These are phyloP conservation scores for Boechera stricta DNA, from an alignment of 345 rosid species.

Conservation along the genomic window DNA sequence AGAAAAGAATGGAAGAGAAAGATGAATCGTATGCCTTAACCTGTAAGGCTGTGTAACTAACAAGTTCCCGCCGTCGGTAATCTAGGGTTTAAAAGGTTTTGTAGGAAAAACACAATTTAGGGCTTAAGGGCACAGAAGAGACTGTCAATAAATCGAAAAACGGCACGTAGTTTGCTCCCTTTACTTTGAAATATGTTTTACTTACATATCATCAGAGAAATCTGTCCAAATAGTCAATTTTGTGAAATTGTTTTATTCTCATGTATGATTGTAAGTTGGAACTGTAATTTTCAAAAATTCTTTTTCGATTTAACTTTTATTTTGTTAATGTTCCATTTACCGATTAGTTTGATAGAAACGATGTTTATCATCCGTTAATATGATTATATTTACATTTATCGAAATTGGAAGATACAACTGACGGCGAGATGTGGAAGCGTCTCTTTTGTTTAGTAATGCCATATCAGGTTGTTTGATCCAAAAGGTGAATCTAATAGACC, in stretches of 20 bases:
- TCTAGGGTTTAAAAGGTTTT: conserved; percentile 30
- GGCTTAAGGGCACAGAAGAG: conserved; percentile 4
- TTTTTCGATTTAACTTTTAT: too few relatives aligned
- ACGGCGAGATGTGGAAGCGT: too few relatives aligned
- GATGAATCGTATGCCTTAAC: neutral
- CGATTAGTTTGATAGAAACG: too few relatives aligned
- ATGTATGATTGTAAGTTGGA: too few relatives aligned
- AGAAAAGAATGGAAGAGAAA: neutral
- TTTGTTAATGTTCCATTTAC: too few relatives aligned
- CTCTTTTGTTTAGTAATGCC: neutral
- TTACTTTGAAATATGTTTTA: neutral
- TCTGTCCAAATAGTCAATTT: neutral
- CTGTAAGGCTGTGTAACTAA: neutral
- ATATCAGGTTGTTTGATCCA: neutral
- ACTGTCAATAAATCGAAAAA: neutral
- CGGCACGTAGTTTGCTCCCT: conserved; percentile 22
- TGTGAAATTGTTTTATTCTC: too few relatives aligned
- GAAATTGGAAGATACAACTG: too few relatives aligned
- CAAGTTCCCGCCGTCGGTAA: conserved; percentile 38
- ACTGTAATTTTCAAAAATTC: too few relatives aligned
- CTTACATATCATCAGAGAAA: neutral
- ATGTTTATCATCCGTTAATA: too few relatives aligned
- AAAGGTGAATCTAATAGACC: neutral
- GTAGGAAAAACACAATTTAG: neutral
- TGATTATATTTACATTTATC: too few relatives aligned